Evolutionary conservation across 23 red algal species (phyloP).

Genomic region (Chondrus crispus): DNA sequence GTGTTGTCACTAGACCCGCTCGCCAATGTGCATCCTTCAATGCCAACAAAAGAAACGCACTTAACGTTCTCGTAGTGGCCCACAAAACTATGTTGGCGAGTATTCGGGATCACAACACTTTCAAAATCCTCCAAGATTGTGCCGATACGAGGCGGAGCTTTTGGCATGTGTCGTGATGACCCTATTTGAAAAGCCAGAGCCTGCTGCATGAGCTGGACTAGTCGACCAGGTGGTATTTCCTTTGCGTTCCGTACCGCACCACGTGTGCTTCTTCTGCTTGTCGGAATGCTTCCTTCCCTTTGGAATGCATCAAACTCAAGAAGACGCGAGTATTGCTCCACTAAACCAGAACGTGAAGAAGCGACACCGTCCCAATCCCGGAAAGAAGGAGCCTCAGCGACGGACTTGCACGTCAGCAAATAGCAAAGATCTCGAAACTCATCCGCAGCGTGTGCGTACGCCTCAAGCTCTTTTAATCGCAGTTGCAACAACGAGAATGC

Average conservation of each 20-base stretch:
- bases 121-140: conserved; percentile 92
- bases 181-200: conserved; percentile 89
- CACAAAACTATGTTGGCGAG: conserved; percentile 28
- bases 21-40: conserved; percentile 71
- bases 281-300: neutral
- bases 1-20: conserved; percentile 89
- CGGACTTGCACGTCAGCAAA: conserved; percentile 97
- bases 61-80: conserved; percentile 92
- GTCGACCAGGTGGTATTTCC: conserved; percentile 72
- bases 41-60: conserved; percentile 84
- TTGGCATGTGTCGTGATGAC: conserved; percentile 68
- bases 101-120: conserved; percentile 89
- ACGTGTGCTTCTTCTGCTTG: neutral
- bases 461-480: conserved; percentile 89
- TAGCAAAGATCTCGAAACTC: conserved; percentile 97
- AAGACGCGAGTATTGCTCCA: conserved; percentile 82
- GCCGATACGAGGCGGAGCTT: conserved; percentile 76
- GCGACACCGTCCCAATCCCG: conserved; percentile 84
- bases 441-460: conserved; percentile 64
- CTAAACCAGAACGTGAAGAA: conserved; percentile 63
- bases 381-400: conserved; percentile 78
- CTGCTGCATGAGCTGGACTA: conserved; percentile 84
- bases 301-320: conserved; percentile 80
- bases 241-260: conserved; percentile 7
- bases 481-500: conserved; percentile 85